Evolutionary conservation across 306 rosid species (phyloP).

Genomic region (Prunus mira): DNA sequence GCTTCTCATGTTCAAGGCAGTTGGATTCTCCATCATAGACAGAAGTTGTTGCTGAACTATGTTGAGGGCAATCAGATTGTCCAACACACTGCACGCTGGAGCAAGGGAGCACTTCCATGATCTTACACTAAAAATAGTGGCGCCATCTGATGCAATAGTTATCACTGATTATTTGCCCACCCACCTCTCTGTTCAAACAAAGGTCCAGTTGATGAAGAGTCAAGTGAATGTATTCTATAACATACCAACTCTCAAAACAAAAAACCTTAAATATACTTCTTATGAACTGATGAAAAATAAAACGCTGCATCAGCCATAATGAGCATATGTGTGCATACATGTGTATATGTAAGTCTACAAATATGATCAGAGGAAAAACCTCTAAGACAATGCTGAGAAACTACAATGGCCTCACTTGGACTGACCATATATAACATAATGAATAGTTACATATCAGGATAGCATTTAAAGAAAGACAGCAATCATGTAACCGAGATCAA

Average conservation of each 20-base stretch:
- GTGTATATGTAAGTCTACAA: not conserved
- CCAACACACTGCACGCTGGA: constrained; percentile 63
- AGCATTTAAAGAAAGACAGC: not conserved
- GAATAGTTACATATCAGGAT: not conserved
- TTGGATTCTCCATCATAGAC: constrained; percentile 44
- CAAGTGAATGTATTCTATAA: not conserved
- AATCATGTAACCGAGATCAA: not conserved
- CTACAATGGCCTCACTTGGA: not conserved
- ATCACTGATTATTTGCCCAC: constrained; percentile 27
- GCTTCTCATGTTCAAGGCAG: constrained; percentile 43
- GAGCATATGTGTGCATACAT: not conserved
- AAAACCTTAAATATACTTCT: not conserved
- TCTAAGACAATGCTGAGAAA: not conserved
- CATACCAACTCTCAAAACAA: not conserved
- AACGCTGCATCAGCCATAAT: not conserved
- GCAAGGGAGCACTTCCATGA: constrained; percentile 89
- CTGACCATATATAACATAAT: not conserved
- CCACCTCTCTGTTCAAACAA: constrained; percentile 41
- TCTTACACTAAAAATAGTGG: constrained; percentile 25
- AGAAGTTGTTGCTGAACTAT: constrained; percentile 45
- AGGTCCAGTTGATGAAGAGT: constrained; percentile 2
- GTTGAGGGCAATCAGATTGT: constrained; percentile 64
- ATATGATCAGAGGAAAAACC: not conserved
- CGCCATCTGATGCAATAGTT: constrained; percentile 28
- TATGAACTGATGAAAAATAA: not conserved